Base-by-base conservation (phyloP, 2,329 filamentous ascomycete genomes). In the Byssochlamys sp. region DNA sequence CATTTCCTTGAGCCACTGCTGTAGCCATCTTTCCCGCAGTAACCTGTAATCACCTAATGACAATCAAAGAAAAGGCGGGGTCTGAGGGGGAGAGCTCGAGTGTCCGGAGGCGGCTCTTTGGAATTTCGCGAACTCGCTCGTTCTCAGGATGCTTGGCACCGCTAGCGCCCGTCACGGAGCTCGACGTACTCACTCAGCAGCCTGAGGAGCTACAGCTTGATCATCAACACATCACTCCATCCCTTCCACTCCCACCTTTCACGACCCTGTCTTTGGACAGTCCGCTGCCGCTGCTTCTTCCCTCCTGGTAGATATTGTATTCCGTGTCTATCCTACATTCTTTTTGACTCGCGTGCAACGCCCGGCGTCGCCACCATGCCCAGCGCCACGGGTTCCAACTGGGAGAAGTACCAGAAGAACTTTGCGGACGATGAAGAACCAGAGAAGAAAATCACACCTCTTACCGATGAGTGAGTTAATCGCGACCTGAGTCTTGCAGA, bases 331-430 rank as follows among this genome's bases (percentile, higher is more conserved):
- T 55, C 31, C 55, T 14, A 54, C 53, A 52, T 61, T 62, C 54
- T 27, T 24, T 24, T 14, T 49, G 14, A 48, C 54, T 45, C 52
- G 10, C 57, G 58, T 63, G 60, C 58, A 61, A 63, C 62, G 19
- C 62, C 59, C 63, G 66, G 66, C 59, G 67, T 65, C 70, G 61
- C 72, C 71, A 79, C 67, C 74, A 84, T 96, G 91, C 91, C 91
- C 82, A 92, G 89, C 80, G 92, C 94, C 77, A 95, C 88, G 69
- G 94, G 94, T 74, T 79, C 83, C 76, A 90, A 85, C 83, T 99
- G 94, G 94, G 94, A 99, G 83, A 97, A 97, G 81, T 97, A 96
- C 82, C 84, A 89, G 80, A 96, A 97, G 83, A 91, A 87, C 72
- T 99, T 90, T 72, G 92, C 88, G 71, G 94, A 99, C 71, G 94